Percentiles rank a stretch among this genome's conserved stretches.
phyloP scores from a whole-genome alignment of 2,329 filamentous ascomycete species.

The Mycosphaerella arachidis region DNA sequence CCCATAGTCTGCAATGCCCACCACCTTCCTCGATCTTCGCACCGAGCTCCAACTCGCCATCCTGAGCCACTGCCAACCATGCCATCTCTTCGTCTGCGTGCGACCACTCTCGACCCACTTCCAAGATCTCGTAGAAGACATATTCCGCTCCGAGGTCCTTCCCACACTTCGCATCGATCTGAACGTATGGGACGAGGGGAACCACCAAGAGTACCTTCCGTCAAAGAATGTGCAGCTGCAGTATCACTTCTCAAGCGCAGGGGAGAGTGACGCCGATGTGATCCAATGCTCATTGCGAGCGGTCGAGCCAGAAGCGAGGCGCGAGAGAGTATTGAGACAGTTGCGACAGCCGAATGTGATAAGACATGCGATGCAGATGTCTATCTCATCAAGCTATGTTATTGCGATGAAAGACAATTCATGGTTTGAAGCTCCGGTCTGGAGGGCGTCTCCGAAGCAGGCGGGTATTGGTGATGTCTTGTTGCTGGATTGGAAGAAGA shows the following conservation, averaged over 20 bases:
- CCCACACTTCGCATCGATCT: conserved; percentile 1
- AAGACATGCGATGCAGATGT: neutral
- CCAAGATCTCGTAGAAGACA: neutral
- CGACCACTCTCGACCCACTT: neutral
- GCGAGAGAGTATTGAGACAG: neutral
- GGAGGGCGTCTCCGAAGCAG: neutral
- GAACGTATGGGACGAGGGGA: conserved; percentile 1
- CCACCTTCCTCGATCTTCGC: conserved; percentile 3
- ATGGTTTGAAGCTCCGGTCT: neutral
- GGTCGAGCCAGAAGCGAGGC: neutral
- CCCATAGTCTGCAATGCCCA: neutral
- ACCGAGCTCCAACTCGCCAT: conserved; percentile 6
- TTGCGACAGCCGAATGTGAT: neutral
- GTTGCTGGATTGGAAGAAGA: conserved; percentile 5
- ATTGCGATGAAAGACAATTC: conserved; percentile 2
- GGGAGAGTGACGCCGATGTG: neutral
- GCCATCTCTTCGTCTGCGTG: neutral
- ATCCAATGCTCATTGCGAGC: neutral
- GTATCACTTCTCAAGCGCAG: neutral
- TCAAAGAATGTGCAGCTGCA: conserved; percentile 1
- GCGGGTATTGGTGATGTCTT: neutral
- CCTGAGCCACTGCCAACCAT: neutral
- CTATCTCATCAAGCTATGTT: neutral
- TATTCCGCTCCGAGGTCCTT: conserved; percentile 1
- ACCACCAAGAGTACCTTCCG: neutral